A percentile compares a stretch with the other conserved stretches of the same genome.
phyloP scores from a whole-genome alignment of 2,329 filamentous ascomycete genomes.

The Basipetospora chlamydospora region DNA sequence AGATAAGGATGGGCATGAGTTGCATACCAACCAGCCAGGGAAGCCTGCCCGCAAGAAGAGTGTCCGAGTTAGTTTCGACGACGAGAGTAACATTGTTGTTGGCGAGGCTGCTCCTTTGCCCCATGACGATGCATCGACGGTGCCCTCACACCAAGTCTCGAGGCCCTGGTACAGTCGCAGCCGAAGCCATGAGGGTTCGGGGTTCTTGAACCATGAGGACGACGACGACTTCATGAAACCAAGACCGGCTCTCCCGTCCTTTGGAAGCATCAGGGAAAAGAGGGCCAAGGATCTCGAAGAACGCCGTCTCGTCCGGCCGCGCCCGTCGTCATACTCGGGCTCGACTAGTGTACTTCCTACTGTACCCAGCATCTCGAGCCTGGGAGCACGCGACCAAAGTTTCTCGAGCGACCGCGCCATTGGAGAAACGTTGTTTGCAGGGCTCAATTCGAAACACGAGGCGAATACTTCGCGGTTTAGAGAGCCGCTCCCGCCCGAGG shows the following conservation, averaged over 20 bases:
- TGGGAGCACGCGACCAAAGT: conserved; percentile 17
- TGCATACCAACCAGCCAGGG: background rate
- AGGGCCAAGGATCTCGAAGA: conserved; percentile 39
- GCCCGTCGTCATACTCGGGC: conserved; percentile 14
- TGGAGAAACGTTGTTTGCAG: conserved; percentile 39
- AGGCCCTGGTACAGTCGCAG: conserved; percentile 38
- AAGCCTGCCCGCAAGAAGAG: conserved; percentile 41
- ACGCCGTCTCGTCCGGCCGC: conserved; percentile 41
- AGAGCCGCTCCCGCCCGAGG: conserved; percentile 55
- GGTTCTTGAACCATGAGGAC: conserved; percentile 25
- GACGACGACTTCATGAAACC: conserved; percentile 60
- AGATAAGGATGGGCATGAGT: background rate
- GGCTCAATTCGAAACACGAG: conserved; percentile 33
- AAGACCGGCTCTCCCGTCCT: conserved; percentile 57
- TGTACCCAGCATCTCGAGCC: conserved; percentile 8
- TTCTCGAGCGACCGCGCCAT: conserved; percentile 46
- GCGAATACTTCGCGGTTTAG: conserved; percentile 42
- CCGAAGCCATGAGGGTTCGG: background rate
- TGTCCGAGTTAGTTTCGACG: conserved; percentile 66
- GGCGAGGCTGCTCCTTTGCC: conserved; percentile 27
- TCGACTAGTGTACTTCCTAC: conserved; percentile 6
- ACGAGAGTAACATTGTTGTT: conserved; percentile 41
- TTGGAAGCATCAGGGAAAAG: conserved; percentile 58
- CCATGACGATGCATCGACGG: conserved; percentile 23
- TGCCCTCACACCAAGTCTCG: conserved; percentile 20